Base-by-base conservation (phyloP, 1,139 yeast genomes). In the Candida gigantensis region DNA sequence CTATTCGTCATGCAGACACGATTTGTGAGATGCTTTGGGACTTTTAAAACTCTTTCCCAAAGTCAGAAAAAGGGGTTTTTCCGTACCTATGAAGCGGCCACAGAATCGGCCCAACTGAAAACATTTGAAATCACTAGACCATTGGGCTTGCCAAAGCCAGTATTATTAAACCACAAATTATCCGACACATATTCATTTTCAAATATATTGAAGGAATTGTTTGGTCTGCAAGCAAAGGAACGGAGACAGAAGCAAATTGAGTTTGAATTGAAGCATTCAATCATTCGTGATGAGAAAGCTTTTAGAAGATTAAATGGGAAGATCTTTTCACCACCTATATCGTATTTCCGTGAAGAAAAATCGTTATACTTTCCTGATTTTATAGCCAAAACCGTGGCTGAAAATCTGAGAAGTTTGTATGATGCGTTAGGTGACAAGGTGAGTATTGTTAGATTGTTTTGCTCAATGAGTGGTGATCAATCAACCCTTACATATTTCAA, bases 281-380 rank as follows among this genome's bases (percentile, higher is more conserved):
- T 94, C 17, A 81, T 88, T 68, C 83, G 84, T 50, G 95, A 89
- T 49, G 73, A 88, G 47, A 84, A 86, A 52, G 81, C 86, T 1
- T 90, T 81, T 56, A 70, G 84, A 35, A 83, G 83, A 49, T 85
- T 94, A 3, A 77, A 81, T 30, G 97, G 97, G 24, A 88, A 89
- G 62, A 72, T 89, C 47, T 92, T 89, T 64, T 68, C 75, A 12
- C 80, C 96, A 0, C 97, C 97, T 1, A 67, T 74, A 9, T 78
- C 90, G 1, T 83, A 77, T 48, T 89, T 92, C 73, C 77, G 75
- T 42, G 63, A 69, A 7, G 94, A 85, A n/a, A 83, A 77, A 52
- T 73, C 97, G 0, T 65, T 81, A 37, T 92, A 77, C 55, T 87
- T 92, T 63, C 96, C 97, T n/a, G 89, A 89, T 52, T 70, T 92